Evolutionary conservation across 192 early-diverging fungal genomes (phyloP).

Genomic region (Helicostylum pulchrum): DNA sequence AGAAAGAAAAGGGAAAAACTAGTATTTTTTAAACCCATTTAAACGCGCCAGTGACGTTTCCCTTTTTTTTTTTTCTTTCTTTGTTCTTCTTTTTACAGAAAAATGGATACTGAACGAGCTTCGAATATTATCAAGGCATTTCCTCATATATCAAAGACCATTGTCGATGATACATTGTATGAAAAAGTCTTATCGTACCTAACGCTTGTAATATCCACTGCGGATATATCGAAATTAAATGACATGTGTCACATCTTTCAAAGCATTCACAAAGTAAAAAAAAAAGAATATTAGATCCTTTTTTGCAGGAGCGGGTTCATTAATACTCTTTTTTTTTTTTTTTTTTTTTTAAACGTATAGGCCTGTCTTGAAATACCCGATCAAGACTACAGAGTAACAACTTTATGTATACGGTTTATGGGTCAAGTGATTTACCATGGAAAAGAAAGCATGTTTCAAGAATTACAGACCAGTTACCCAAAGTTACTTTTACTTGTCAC

Average conservation of each 20-base stretch:
- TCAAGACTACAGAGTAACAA: constrained; percentile 28
- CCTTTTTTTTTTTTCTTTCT: neutral
- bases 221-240: neutral
- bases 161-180: constrained; percentile 74
- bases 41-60: too few relatives aligned
- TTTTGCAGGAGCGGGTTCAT: too few relatives aligned
- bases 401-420: constrained; percentile 28
- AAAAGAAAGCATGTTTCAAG: neutral
- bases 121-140: constrained; percentile 52
- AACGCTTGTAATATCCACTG: constrained; percentile 1
- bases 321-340: neutral
- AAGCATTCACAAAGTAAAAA: constrained; percentile 2
- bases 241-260: neutral
- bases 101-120: constrained; percentile 33
- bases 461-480: neutral
- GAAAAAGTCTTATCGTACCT: constrained; percentile 65
- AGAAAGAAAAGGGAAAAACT: neutral
- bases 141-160: constrained; percentile 63
- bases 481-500: constrained; percentile 6
- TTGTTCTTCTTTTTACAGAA: too few relatives aligned
- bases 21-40: neutral
- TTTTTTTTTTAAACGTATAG: constrained; percentile 7
- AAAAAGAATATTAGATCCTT: too few relatives aligned
- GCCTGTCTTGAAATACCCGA: constrained; percentile 17
- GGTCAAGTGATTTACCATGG: constrained; percentile 16